phyloP scores from a whole-genome alignment of 352 stramenopile genomes.

The Globisporangium sylvaticum region DNA sequence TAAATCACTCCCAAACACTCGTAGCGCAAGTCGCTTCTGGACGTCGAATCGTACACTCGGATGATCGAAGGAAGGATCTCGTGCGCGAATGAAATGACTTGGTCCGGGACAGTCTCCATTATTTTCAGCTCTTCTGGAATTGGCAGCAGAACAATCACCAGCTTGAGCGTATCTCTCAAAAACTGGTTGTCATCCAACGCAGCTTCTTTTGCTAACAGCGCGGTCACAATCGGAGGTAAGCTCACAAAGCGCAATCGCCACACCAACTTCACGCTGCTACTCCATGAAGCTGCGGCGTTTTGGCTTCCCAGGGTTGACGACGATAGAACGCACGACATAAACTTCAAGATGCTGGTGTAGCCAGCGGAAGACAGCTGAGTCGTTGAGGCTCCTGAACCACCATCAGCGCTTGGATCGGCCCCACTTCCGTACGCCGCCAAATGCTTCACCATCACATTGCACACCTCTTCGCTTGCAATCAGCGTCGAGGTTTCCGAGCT shows the following conservation, averaged over 20 bases:
- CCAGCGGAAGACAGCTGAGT: slow-evolving; percentile 23
- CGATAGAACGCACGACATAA: slow-evolving; percentile 36
- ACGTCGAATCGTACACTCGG: slow-evolving; percentile 50
- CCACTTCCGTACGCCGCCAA: slow-evolving; percentile 25
- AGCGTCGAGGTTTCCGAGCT: slow-evolving; percentile 31
- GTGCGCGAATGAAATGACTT: slow-evolving; percentile 34
- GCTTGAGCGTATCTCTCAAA: slow-evolving; percentile 52
- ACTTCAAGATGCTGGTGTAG: slow-evolving; percentile 42
- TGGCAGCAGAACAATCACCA: slow-evolving; percentile 47
- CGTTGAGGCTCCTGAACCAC: not conserved
- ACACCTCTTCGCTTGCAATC: slow-evolving; percentile 42
- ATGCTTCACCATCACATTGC: slow-evolving; percentile 27
- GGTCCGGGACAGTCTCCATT: slow-evolving; percentile 16
- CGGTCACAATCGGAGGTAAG: slow-evolving; percentile 42
- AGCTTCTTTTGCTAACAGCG: slow-evolving; percentile 35
- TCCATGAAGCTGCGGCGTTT: slow-evolving; percentile 2
- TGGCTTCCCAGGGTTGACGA: slow-evolving; percentile 4
- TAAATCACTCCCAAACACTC: slow-evolving; percentile 57
- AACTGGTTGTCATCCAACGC: slow-evolving; percentile 42
- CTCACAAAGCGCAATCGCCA: slow-evolving; percentile 33
- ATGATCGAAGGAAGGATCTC: slow-evolving; percentile 46
- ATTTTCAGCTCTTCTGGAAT: slow-evolving; percentile 27
- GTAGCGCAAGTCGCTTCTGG: slow-evolving; percentile 41
- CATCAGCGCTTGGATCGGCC: slow-evolving; percentile 1
- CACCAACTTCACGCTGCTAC: slow-evolving; percentile 4